A percentile compares a stretch with the other conserved stretches of the same genome.
These are phyloP conservation scores for Ophiocordyceps polyrhachis-furcata DNA, from an alignment of 2,329 filamentous ascomycete genomes.

Conservation along the genomic window DNA sequence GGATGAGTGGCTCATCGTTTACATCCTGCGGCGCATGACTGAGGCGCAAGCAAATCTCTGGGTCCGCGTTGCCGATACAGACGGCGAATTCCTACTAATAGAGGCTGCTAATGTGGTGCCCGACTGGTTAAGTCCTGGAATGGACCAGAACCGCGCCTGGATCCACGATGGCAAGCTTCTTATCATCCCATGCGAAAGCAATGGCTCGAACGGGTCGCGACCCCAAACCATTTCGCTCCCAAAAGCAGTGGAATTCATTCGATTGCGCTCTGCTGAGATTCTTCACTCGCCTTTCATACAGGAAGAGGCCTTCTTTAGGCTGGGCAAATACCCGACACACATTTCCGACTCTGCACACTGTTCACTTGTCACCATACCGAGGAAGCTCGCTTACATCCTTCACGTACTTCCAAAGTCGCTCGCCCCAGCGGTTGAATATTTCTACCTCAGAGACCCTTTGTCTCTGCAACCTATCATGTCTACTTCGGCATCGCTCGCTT, in stretches of 20 bases:
- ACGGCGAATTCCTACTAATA: conserved; percentile 88
- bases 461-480: conserved; percentile 49
- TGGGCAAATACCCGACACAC: conserved; percentile 65
- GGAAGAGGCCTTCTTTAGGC: conserved; percentile 75
- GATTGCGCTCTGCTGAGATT: conserved; percentile 33
- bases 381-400: conserved; percentile 64
- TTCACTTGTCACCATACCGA: conserved; percentile 53
- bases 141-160: conserved; percentile 79
- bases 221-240: conserved; percentile 36
- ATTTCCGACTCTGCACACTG: conserved; percentile 62
- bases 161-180: conserved; percentile 58
- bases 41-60: conserved; percentile 55
- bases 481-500: conserved; percentile 33
- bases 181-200: conserved; percentile 43
- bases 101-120: conserved; percentile 82
- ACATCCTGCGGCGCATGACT: conserved; percentile 66
- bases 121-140: conserved; percentile 79
- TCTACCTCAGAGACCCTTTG: conserved; percentile 76
- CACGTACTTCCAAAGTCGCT: conserved; percentile 59
- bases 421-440: conserved; percentile 70
- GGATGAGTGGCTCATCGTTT: conserved; percentile 95
- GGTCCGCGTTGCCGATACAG: conserved; percentile 68
- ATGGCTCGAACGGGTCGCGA: conserved; percentile 1
- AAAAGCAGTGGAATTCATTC: conserved; percentile 46
- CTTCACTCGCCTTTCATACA: conserved; percentile 60